Base-by-base conservation (phyloP, 2,329 filamentous ascomycete genomes). In the Juglanconis juglandina region DNA sequence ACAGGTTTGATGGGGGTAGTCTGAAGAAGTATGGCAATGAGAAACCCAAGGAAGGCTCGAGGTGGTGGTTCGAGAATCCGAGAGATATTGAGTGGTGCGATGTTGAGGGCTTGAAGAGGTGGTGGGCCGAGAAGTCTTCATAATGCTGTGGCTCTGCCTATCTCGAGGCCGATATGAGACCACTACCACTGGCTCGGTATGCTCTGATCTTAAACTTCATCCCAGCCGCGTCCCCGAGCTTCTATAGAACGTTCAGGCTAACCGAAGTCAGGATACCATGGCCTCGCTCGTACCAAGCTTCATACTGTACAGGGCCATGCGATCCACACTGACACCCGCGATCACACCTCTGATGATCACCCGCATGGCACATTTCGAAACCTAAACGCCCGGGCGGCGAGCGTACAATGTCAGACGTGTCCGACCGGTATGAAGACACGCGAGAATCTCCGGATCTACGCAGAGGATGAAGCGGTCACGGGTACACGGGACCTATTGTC, bases 41-140 rank as follows among this genome's bases (percentile, higher is more conserved):
- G 61, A 63, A 65, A 47, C 66, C 69, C 5, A 65, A 49, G 48
- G 57, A 61, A 5, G 69, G 69, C 1, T 65, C 62, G 4, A 67
- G 63, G 11, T 85, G 82, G 82, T 84, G 82, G 82, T 78, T 78
- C 53, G 75, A 81, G 66, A 71, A 81, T 54, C 80, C 81, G 4
- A 64, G 63, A 37, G 71, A 76, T 34, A 65, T 84, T 63, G 66
- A 63, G 2, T 85, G 81, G 81, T 84, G 81, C 53, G 75, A 80
- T 67, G 77, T 81, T 9, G 67, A 68, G 2, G 76, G 75, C 2
- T 69, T 83, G 61, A 74, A 72, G 63, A 62, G 63, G 7, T 83
- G 80, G 81, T 82, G 80, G 80, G 39, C 10, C 5, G 46, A 35
- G 9, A 50, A 55, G 14, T 37, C 42, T 30, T n/a, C 44, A 8